These are phyloP conservation scores for Coelastrella sp. DNA, from an alignment of 139 green algal species.

Conservation along the genomic window DNA sequence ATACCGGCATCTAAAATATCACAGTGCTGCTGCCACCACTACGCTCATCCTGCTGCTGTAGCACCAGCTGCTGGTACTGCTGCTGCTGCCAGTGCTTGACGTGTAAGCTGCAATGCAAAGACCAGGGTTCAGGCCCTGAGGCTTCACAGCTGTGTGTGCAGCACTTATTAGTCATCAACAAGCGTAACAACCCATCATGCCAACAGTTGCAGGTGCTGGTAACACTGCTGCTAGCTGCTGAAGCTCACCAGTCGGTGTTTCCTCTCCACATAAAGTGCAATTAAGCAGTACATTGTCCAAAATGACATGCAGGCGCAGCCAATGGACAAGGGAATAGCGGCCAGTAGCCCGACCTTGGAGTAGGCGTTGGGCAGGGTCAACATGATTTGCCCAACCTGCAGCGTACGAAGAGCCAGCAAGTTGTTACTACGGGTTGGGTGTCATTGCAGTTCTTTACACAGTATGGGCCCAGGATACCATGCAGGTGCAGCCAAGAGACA, in stretches of 20 bases:
- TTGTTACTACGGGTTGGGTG: neutral
- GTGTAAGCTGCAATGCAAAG: too few species aligned
- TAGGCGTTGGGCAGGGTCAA: constrained; percentile 41
- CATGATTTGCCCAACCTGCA: constrained; percentile 46
- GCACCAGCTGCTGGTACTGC: too few species aligned
- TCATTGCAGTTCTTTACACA: neutral
- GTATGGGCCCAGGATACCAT: neutral
- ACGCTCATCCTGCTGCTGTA: too few species aligned
- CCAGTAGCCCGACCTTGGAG: constrained; percentile 10
- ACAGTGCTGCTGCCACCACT: too few species aligned
- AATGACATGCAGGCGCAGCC: constrained; percentile 41
- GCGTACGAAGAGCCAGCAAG: neutral
- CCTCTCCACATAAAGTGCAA: constrained; percentile 38
- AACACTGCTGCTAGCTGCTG: neutral
- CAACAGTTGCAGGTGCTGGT: neutral
- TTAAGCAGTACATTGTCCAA: constrained; percentile 48
- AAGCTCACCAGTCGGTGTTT: constrained; percentile 41
- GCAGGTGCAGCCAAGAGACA: too few species aligned
- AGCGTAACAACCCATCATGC: neutral
- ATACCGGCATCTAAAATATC: too few species aligned
- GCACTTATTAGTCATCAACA: neutral
- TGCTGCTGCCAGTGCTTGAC: too few species aligned
- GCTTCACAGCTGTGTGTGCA: too few species aligned
- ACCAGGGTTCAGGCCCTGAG: too few species aligned
- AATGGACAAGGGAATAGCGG: constrained; percentile 24